These are phyloP conservation scores for Colletotrichum chrysophilum DNA, from an alignment of 2,329 filamentous ascomycete genomes.

Conservation along the genomic window DNA sequence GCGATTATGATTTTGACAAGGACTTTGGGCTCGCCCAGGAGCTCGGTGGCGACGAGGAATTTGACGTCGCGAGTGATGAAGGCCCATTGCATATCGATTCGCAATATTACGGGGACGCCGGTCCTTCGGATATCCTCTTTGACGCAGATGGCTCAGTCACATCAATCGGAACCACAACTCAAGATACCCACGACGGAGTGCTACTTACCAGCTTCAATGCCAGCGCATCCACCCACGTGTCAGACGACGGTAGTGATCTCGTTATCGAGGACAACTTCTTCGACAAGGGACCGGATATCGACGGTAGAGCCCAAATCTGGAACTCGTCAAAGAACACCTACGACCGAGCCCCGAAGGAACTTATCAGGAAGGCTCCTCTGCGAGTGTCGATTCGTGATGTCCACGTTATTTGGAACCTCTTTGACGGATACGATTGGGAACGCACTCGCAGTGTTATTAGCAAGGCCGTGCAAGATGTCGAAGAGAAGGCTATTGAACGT, in stretches of 20 bases:
- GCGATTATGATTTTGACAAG: constrained; percentile 67
- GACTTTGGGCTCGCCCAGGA: constrained; percentile 64
- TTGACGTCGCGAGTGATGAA: constrained; percentile 33
- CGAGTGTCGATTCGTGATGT: constrained; percentile 82
- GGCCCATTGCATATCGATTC: constrained; percentile 45
- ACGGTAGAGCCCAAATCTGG: constrained; percentile 78
- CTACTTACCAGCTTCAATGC: constrained; percentile 43
- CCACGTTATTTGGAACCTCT: constrained; percentile 96
- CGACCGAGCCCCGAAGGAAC: constrained; percentile 65
- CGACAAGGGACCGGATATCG: constrained; percentile 62
- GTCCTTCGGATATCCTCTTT: constrained; percentile 52
- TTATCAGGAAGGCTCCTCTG: constrained; percentile 72
- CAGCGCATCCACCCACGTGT: constrained; percentile 37
- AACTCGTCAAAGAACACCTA: constrained; percentile 80
- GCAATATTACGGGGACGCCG: constrained; percentile 52
- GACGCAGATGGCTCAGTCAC: constrained; percentile 45
- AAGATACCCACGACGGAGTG: constrained; percentile 51
- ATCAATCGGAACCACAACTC: constrained; percentile 42
- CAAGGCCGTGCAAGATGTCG: constrained; percentile 87
- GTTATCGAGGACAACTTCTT: constrained; percentile 83
- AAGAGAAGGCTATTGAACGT: constrained; percentile 80
- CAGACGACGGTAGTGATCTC: constrained; percentile 66
- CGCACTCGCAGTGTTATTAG: constrained; percentile 85
- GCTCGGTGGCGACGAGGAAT: constrained; percentile 45
- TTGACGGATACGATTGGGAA: constrained; percentile 97